Conservation (phyloP, 805 yeast genomes). For the Teunomyces kruisii region DNA sequence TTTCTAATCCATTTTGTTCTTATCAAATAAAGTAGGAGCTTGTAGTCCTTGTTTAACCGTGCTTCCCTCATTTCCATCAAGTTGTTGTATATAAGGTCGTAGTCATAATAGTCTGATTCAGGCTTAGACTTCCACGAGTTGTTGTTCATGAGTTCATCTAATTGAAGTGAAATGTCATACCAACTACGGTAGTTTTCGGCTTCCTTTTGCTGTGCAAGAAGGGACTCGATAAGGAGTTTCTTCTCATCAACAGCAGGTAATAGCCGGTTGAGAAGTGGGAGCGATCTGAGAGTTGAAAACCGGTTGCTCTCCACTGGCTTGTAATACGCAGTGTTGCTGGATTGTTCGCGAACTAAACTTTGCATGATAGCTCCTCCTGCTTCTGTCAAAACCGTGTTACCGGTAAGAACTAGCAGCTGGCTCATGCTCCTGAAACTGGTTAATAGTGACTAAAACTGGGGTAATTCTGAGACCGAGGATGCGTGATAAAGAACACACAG, state of each 20-base stretch:
- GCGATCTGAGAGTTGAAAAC: not conserved
- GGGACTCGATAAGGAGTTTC: constrained; percentile 17
- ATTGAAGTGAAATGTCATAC: constrained; percentile 58
- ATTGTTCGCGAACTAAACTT: not conserved
- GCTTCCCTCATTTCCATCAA: constrained; percentile 59
- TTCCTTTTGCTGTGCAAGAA: constrained; percentile 29
- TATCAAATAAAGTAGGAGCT: constrained; percentile 65
- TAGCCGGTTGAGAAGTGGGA: constrained; percentile 19
- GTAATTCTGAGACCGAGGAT: constrained; percentile 3
- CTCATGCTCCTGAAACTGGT: not conserved
- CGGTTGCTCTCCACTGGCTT: not conserved
- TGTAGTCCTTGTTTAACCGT: constrained; percentile 55
- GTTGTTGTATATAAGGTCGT: constrained; percentile 52
- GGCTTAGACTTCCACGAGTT: constrained; percentile 69
- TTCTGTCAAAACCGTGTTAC: not conserved
- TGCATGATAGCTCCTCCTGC: not conserved
- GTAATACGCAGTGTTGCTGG: not conserved
- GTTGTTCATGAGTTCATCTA: constrained; percentile 66
- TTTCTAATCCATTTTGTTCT: constrained; percentile 85
- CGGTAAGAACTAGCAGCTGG: not conserved
- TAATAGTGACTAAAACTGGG: not conserved
- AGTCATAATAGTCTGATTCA: constrained; percentile 72
- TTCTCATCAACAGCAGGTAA: constrained; percentile 23
- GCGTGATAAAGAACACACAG: no score
- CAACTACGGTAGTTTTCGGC: constrained; percentile 58